A percentile compares a stretch with the other conserved stretches of the same genome.
These are phyloP conservation scores for Sphaerostilbella broomeana DNA, from an alignment of 2,329 filamentous ascomycete species.

Conservation along the genomic window DNA sequence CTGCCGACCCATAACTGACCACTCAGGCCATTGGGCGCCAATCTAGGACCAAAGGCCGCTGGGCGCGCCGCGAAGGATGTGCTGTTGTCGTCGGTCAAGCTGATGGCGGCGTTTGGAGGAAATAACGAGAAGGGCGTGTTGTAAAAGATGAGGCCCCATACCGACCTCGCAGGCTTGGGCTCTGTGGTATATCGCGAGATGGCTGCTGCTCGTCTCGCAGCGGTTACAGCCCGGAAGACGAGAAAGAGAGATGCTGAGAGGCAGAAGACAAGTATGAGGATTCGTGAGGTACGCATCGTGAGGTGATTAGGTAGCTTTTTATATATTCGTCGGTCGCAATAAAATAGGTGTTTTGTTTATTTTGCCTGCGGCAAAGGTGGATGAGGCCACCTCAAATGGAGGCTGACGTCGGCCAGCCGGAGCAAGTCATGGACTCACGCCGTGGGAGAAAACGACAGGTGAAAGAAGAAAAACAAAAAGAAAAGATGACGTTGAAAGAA, in stretches of 20 bases:
- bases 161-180: slow-evolving; percentile 19
- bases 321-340: slow-evolving; percentile 3
- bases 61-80: slow-evolving; percentile 93
- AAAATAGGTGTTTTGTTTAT: slow-evolving; percentile 4
- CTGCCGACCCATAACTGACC: slow-evolving; percentile 91
- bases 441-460: background rate
- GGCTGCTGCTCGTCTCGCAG: slow-evolving; percentile 25
- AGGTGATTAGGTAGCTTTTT: slow-evolving; percentile 9
- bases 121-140: slow-evolving; percentile 79
- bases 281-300: slow-evolving; percentile 49
- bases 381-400: slow-evolving; percentile 10
- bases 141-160: slow-evolving; percentile 56
- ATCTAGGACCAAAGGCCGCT: slow-evolving; percentile 79
- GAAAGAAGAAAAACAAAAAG: background rate
- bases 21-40: slow-evolving; percentile 71
- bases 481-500: slow-evolving; percentile 3
- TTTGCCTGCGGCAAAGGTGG: background rate
- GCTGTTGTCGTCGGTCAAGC: slow-evolving; percentile 93
- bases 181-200: slow-evolving; percentile 19
- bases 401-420: slow-evolving; percentile 11
- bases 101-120: slow-evolving; percentile 91
- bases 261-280: slow-evolving; percentile 49
- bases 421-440: slow-evolving; percentile 13
- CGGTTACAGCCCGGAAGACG: slow-evolving; percentile 45
- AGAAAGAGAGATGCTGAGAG: slow-evolving; percentile 48